Evolutionary conservation across 176 grass and related monocot genomes (phyloP).

Genomic region (Triticum urartu): DNA sequence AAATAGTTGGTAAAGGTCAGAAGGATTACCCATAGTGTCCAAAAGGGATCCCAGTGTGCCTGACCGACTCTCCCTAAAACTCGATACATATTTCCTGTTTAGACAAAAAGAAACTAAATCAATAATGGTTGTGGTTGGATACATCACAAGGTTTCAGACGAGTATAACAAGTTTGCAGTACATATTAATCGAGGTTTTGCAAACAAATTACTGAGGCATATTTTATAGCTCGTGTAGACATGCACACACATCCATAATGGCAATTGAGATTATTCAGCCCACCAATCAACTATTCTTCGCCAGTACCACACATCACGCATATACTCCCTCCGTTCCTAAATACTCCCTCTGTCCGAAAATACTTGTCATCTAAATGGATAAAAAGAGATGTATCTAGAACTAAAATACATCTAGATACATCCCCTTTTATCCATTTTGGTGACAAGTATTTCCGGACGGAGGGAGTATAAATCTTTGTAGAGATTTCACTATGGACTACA

Average conservation of each 20-base stretch:
- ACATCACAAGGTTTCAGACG: not conserved
- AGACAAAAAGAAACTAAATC: not conserved
- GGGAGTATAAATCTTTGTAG: no score
- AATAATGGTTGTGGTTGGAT: not conserved
- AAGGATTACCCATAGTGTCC: constrained; percentile 67
- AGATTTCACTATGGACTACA: no score
- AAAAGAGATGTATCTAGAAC: no score
- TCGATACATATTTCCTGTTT: constrained; percentile 84
- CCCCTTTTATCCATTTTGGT: no score
- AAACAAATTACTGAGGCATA: constrained; percentile 12
- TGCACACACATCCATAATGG: not conserved
- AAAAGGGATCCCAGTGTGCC: constrained; percentile 70
- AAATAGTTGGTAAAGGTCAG: not conserved
- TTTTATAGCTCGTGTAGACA: constrained; percentile 1
- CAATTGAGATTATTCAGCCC: not conserved
- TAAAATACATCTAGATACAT: no score
- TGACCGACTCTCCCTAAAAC: constrained; percentile 69
- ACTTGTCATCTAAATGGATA: no score
- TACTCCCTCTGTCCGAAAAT: no score
- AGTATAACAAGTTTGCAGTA: constrained; percentile 12
- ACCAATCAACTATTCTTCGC: constrained; percentile 20
- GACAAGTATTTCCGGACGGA: no score
- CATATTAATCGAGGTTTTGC: constrained; percentile 22
- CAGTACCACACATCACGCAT: not conserved
- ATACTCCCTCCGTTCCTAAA: not conserved